These are phyloP conservation scores for Sphaerulina musiva DNA, from an alignment of 2,329 filamentous ascomycete species.

Conservation along the genomic window DNA sequence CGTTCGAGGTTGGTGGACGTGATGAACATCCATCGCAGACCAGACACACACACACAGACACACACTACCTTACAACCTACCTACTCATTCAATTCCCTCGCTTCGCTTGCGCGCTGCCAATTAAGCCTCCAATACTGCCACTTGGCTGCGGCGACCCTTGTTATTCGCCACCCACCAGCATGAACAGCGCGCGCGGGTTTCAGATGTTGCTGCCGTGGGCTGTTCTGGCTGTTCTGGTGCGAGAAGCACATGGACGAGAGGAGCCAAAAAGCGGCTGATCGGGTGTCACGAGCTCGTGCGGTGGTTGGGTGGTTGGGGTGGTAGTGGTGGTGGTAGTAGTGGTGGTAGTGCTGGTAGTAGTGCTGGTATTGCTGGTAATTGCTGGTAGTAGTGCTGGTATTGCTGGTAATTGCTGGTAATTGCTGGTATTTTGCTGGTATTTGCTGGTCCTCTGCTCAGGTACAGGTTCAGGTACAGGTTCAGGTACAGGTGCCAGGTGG, in stretches of 20 bases:
- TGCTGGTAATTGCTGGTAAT: too few relatives aligned
- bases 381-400: too few relatives aligned
- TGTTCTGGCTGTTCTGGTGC: constrained; percentile 10
- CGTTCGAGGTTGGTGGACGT: too few relatives aligned
- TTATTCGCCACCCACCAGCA: constrained; percentile 13
- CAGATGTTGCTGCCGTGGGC: constrained; percentile 5
- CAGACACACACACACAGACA: too few relatives aligned
- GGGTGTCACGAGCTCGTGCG: too few relatives aligned
- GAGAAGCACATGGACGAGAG: constrained; percentile 1
- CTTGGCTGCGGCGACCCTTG: constrained; percentile 4
- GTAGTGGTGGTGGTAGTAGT: background rate
- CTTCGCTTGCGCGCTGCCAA: constrained; percentile 3
- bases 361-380: constrained; percentile 1
- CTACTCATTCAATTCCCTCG: constrained; percentile 1
- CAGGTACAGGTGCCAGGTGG: constrained; percentile 1
- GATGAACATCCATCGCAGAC: too few relatives aligned
- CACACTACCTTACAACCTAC: too few relatives aligned
- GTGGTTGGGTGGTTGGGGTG: too few relatives aligned
- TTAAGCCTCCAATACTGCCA: background rate
- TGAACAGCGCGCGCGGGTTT: constrained; percentile 9
- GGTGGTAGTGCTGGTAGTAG: constrained; percentile 9
- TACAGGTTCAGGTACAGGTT: too few relatives aligned
- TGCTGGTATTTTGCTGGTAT: too few relatives aligned
- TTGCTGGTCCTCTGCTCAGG: too few relatives aligned
- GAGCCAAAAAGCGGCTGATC: too few relatives aligned